Evolutionary conservation across 352 stramenopile species (phyloP), one percentile per base, ranked within the genome.

Genomic region (Paralagenidium karlingii): DNA sequence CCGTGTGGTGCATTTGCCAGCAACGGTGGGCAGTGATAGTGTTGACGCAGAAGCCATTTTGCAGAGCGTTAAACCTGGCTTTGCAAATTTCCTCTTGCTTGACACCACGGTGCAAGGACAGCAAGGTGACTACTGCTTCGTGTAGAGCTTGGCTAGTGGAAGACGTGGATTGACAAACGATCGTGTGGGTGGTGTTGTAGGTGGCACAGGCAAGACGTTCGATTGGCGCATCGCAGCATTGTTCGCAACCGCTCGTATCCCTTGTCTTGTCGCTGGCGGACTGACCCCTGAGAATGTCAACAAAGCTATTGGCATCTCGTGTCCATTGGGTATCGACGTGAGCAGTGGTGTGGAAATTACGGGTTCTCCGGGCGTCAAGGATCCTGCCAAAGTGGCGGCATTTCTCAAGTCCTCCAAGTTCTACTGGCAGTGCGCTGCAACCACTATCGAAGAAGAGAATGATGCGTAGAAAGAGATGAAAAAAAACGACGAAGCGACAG

Each of bases 81-180:
- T 82, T 5, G 80, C 85, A 13, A 84, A 90, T 52, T 91, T 74
- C 40, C 70, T 98, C 38, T 53, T 99, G 37, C 64, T 99, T 11
- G 95, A 99, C 56, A 98, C 94, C 16, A 93, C 78, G 24, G 87
- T 99, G 38, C 96, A 96, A 50, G 93, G 90, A 3, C 65, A 91
- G 33, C 71, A 88, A 62, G 68, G 65, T n/a, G n/a, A n/a, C n/a
- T n/a, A n/a, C n/a, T n/a, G n/a, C n/a, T n/a, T n/a, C n/a, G n/a
- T n/a, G 45, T 12, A 57, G 61, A 33, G 62, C 53, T 15, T 29
- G 22, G 46, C 12, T 37, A n/a, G n/a, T n/a, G n/a, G n/a, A n/a
- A n/a, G 33, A 49, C 48, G 32, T 28, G 32, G 45, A 43, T 11
- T 22, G 18, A 26, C 9, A 47, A 43, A 9, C 15, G 5, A 19